Conservation (phyloP, 345 rosid genomes). For the Ailanthus altissimus region DNA sequence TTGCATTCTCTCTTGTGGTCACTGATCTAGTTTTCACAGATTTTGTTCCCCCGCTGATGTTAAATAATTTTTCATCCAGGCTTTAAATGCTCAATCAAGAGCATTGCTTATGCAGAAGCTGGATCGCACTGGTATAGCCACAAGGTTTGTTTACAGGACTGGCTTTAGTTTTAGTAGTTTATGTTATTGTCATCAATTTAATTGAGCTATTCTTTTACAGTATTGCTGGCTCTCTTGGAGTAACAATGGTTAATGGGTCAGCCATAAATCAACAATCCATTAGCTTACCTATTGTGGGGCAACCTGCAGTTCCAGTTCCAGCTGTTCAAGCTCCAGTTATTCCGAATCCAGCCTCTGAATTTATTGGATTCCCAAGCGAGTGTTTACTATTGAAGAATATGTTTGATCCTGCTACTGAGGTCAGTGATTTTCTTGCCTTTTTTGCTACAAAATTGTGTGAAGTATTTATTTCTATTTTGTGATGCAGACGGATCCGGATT, state of each 20-base stretch:
- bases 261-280: conserved; percentile 49
- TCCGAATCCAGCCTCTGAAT: conserved; percentile 49
- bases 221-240: conserved; percentile 71
- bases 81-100: conserved; percentile 90
- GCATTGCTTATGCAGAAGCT: conserved; percentile 83
- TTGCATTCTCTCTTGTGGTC: background rate
- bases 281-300: conserved; percentile 52
- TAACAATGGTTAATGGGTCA: conserved; percentile 63
- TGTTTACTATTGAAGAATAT: conserved; percentile 85
- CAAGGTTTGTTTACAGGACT: conserved; percentile 49
- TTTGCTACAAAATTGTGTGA: background rate
- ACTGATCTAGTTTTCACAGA: background rate
- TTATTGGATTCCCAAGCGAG: conserved; percentile 81
- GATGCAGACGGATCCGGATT: conserved; percentile 79
- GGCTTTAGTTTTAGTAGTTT: conserved; percentile 4
- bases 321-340: conserved; percentile 54
- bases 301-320: conserved; percentile 51
- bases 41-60: conserved; percentile 11
- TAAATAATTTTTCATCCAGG: conserved; percentile 35
- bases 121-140: conserved; percentile 84
- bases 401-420: conserved; percentile 96
- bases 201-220: conserved; percentile 32
- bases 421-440: conserved; percentile 26
- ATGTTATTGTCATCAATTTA: background rate
- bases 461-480: conserved; percentile 17